phyloP scores from a whole-genome alignment of 768 basidiomycete genomes.

The Lactarius sp. region DNA sequence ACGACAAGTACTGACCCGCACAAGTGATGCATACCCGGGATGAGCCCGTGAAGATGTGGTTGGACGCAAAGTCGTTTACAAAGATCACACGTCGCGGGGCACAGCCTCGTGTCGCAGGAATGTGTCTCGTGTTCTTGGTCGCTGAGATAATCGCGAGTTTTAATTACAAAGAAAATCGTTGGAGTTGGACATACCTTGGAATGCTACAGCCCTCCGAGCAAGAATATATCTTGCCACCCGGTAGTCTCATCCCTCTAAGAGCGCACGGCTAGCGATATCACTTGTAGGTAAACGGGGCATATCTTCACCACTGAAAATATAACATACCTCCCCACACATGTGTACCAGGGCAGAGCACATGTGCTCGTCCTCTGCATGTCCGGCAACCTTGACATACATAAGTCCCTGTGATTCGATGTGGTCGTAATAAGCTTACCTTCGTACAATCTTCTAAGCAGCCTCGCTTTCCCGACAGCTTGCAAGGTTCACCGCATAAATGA shows the following conservation, averaged over 20 bases:
- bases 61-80: slow-evolving; percentile 50
- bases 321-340: slow-evolving; percentile 51
- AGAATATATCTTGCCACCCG: slow-evolving; percentile 11
- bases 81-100: slow-evolving; percentile 50
- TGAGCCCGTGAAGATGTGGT: slow-evolving; percentile 49
- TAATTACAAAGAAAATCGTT: background rate
- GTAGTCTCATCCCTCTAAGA: slow-evolving; percentile 11
- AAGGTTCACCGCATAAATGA: slow-evolving; percentile 54
- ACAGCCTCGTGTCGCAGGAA: slow-evolving; percentile 47
- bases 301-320: too few species aligned
- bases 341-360: slow-evolving; percentile 51
- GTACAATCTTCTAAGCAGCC: slow-evolving; percentile 52
- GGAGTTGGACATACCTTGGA: slow-evolving; percentile 1
- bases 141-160: slow-evolving; percentile 30
- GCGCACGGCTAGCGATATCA: slow-evolving; percentile 18
- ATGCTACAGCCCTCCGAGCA: slow-evolving; percentile 17
- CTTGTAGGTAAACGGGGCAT: background rate
- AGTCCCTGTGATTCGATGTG: background rate
- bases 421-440: slow-evolving; percentile 36
- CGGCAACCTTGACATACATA: slow-evolving; percentile 36
- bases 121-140: slow-evolving; percentile 44
- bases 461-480: slow-evolving; percentile 40
- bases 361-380: slow-evolving; percentile 47
- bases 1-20: slow-evolving; percentile 44
- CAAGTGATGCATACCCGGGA: slow-evolving; percentile 41